Conservation (phyloP, 2,329 filamentous ascomycete genomes). For the Xylogone sp. region DNA sequence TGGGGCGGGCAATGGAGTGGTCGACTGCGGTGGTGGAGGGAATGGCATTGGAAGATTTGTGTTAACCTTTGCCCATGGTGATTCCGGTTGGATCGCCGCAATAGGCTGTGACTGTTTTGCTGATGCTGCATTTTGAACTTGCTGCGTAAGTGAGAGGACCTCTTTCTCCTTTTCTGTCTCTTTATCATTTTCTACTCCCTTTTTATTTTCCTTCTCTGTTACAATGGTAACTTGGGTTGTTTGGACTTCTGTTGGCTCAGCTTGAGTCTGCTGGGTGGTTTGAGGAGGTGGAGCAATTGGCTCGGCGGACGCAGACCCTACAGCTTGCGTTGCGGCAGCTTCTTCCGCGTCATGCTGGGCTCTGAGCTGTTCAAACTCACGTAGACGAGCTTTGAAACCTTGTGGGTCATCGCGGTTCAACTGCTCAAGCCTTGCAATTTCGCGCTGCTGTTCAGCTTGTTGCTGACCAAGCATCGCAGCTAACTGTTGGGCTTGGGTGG, state of each 20-base stretch:
- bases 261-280: conserved; percentile 12
- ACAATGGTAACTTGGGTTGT: neutral
- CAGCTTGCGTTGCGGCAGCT: conserved; percentile 15
- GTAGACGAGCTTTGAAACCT: conserved; percentile 61
- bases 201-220: neutral
- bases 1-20: conserved; percentile 81
- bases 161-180: conserved; percentile 35
- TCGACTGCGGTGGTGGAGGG: conserved; percentile 62
- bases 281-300: conserved; percentile 21
- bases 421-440: conserved; percentile 56
- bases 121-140: conserved; percentile 72
- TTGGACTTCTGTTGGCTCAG: conserved; percentile 11
- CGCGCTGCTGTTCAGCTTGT: conserved; percentile 34
- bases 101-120: conserved; percentile 53
- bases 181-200: neutral
- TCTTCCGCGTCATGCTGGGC: conserved; percentile 63
- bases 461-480: conserved; percentile 22
- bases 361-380: conserved; percentile 78
- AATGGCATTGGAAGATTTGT: conserved; percentile 73
- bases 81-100: conserved; percentile 36
- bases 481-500: conserved; percentile 24
- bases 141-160: conserved; percentile 71
- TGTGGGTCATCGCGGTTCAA: conserved; percentile 58
- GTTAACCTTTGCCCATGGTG: conserved; percentile 57
- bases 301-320: conserved; percentile 28